Conservation (phyloP, 2,329 filamentous ascomycete genomes). For the Claviceps lovelessii region DNA sequence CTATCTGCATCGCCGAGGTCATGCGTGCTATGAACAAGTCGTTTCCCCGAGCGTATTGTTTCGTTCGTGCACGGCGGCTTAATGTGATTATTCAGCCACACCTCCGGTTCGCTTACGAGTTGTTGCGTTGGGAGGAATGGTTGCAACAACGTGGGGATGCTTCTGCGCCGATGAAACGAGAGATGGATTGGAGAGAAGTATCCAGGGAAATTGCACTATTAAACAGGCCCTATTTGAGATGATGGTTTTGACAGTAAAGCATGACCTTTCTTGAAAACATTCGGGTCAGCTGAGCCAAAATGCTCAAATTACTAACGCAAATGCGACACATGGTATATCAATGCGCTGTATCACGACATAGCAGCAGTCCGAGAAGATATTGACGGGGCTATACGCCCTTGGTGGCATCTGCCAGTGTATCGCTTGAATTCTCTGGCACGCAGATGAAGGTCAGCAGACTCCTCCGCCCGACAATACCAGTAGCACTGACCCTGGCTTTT, state of each 20-base stretch:
- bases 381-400: not conserved
- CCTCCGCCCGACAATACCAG: not conserved
- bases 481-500: not conserved
- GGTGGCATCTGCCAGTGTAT: not conserved
- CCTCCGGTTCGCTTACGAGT: conserved; percentile 83
- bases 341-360: not conserved
- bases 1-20: conserved; percentile 97
- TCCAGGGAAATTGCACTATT: conserved; percentile 83
- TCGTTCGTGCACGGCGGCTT: conserved; percentile 76
- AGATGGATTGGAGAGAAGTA: conserved; percentile 84
- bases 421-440: not conserved
- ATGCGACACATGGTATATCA: not conserved
- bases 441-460: not conserved
- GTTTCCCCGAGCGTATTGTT: conserved; percentile 89
- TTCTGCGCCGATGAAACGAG: conserved; percentile 41
- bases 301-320: not conserved
- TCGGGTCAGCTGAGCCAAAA: not conserved
- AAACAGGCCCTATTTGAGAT: conserved; percentile 77
- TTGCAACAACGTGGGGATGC: conserved; percentile 42
- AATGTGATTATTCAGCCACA: conserved; percentile 99
- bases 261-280: not conserved
- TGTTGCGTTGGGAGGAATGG: conserved; percentile 87
- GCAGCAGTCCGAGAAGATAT: not conserved
- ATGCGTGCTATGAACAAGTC: conserved; percentile 72
- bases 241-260: not conserved